Conservation (phyloP, 306 rosid genomes). For the Medicago arabica region DNA sequence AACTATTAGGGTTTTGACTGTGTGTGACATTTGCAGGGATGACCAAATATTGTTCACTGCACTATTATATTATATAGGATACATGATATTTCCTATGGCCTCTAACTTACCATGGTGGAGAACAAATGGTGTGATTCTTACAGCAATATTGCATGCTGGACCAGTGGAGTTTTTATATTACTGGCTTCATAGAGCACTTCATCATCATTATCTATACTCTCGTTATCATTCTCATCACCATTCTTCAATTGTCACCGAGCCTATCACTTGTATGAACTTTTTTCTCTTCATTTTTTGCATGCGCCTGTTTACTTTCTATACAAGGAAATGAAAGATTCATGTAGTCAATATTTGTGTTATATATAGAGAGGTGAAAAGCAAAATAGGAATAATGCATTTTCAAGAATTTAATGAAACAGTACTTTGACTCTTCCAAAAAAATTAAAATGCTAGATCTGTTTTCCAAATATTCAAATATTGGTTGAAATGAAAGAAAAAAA, state of each 20-base stretch:
- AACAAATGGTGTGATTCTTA: conserved; percentile 55
- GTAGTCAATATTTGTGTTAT: too few species aligned
- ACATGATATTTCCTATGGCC: background rate
- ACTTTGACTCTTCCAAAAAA: too few species aligned
- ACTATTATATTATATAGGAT: conserved; percentile 26
- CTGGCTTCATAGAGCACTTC: conserved; percentile 80
- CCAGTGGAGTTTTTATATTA: conserved; percentile 77
- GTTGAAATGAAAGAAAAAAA: too few species aligned
- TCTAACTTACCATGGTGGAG: conserved; percentile 56
- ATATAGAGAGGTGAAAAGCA: too few species aligned
- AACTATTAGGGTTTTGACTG: too few species aligned
- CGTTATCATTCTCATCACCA: conserved; percentile 71
- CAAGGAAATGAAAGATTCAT: too few species aligned
- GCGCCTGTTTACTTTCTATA: too few species aligned
- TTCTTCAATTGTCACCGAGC: conserved; percentile 53
- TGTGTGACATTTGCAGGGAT: conserved; percentile 49
- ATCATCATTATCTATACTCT: conserved; percentile 74
- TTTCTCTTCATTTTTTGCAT: background rate
- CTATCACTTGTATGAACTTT: conserved; percentile 47
- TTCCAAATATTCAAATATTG: too few species aligned
- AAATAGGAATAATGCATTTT: too few species aligned
- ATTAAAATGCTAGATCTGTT: too few species aligned
- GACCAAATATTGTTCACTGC: conserved; percentile 73
- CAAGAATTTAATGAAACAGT: too few species aligned
- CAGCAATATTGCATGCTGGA: conserved; percentile 57